These are phyloP conservation scores for Urochloa ruziziensis DNA, from an alignment of 176 grass and related monocot genomes.

Conservation along the genomic window DNA sequence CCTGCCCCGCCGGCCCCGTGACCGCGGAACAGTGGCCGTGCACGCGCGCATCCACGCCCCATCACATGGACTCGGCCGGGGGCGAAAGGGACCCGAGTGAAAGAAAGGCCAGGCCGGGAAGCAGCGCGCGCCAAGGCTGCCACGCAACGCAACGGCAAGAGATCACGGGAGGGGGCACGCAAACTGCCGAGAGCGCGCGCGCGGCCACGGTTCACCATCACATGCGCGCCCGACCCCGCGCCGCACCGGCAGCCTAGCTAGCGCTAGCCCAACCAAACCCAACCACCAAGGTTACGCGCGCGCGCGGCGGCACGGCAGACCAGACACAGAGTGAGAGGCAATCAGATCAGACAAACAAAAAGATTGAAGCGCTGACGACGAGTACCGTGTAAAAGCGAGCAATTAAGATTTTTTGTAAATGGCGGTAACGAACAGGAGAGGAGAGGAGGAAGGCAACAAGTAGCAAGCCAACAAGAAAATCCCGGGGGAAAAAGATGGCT, in stretches of 20 bases:
- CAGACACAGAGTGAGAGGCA: not conserved
- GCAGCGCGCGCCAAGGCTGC: not conserved
- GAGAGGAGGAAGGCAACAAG: slow-evolving; percentile 18
- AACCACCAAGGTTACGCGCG: slow-evolving; percentile 12
- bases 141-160: not conserved
- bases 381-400: too few relatives aligned
- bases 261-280: not conserved
- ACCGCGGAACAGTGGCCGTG: slow-evolving; percentile 7
- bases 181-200: not conserved
- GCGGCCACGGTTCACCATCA: not conserved
- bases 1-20: not conserved
- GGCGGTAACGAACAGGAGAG: not conserved
- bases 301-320: not conserved
- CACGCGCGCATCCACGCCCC: not conserved
- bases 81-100: too few relatives aligned
- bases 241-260: not conserved
- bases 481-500: slow-evolving; percentile 11
- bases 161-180: not conserved
- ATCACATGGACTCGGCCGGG: not conserved
- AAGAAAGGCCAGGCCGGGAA: not conserved
- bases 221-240: not conserved
- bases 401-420: not conserved
- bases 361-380: not conserved
- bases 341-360: not conserved
- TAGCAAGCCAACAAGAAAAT: slow-evolving; percentile 32